These are phyloP conservation scores for Colletotrichum limetticola DNA, from an alignment of 2,329 filamentous ascomycete genomes.

Conservation along the genomic window DNA sequence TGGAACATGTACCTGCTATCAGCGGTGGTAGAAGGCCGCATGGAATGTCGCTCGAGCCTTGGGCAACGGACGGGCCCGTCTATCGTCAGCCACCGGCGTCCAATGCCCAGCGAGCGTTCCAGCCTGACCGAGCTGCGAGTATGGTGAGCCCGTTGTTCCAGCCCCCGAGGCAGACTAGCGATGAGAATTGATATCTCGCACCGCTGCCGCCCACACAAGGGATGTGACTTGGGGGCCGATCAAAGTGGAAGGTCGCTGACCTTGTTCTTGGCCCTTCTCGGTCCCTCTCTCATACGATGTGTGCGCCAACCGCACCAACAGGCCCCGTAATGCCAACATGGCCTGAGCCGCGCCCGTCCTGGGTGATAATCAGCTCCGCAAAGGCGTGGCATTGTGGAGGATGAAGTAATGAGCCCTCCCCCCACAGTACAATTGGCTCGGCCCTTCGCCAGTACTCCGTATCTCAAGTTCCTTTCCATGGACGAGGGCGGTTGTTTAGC, in stretches of 20 bases:
- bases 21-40: slow-evolving; percentile 12
- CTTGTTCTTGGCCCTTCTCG: slow-evolving; percentile 22
- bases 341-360: slow-evolving; percentile 30
- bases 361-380: slow-evolving; percentile 28
- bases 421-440: slow-evolving; percentile 6
- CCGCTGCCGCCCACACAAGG: slow-evolving; percentile 21
- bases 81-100: background rate
- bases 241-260: slow-evolving; percentile 29
- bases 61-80: background rate
- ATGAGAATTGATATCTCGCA: slow-evolving; percentile 9
- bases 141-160: background rate
- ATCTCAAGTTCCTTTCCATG: slow-evolving; percentile 21
- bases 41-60: slow-evolving; percentile 1
- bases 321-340: slow-evolving; percentile 15
- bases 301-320: background rate
- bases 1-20: background rate
- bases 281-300: slow-evolving; percentile 28
- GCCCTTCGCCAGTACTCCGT: background rate
- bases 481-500: slow-evolving; percentile 28
- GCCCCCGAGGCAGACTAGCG: background rate
- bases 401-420: slow-evolving; percentile 11
- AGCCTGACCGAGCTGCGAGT: background rate
- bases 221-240: slow-evolving; percentile 35
- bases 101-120: background rate
- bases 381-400: slow-evolving; percentile 30